These are phyloP conservation scores for Dorcoceras hygrometricum DNA, from an alignment of 257 asterid species.

Conservation along the genomic window DNA sequence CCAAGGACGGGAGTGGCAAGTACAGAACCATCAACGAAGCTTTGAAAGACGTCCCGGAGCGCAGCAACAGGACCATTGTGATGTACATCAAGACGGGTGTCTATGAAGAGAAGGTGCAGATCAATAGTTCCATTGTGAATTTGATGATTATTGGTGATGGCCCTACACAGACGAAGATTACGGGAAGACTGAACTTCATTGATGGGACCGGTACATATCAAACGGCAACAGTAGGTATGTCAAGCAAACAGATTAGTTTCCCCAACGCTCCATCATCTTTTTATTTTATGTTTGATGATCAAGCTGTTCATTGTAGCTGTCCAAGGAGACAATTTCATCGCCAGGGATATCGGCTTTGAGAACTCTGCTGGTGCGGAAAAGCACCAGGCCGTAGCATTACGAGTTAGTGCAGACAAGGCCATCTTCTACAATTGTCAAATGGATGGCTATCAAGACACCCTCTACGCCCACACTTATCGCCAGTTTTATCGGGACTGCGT, in stretches of 20 bases:
- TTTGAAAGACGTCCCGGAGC: constrained; percentile 36
- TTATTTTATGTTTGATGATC: neutral
- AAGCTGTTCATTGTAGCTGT: constrained; percentile 42
- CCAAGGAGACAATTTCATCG: constrained; percentile 67
- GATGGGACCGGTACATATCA: constrained; percentile 59
- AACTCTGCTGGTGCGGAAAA: constrained; percentile 70
- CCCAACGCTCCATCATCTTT: too few species aligned
- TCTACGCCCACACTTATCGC: constrained; percentile 69
- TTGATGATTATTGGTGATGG: constrained; percentile 72
- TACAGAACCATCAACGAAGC: constrained; percentile 53
- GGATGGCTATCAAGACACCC: constrained; percentile 85
- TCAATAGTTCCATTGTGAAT: constrained; percentile 38
- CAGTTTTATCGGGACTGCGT: constrained; percentile 69
- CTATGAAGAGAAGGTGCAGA: constrained; percentile 48
- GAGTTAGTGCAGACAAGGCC: constrained; percentile 64
- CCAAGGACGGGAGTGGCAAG: constrained; percentile 72
- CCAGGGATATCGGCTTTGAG: constrained; percentile 73
- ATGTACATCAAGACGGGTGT: constrained; percentile 66
- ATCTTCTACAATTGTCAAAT: constrained; percentile 69
- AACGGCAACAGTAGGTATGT: constrained; percentile 67
- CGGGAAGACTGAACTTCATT: constrained; percentile 52
- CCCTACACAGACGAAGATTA: constrained; percentile 68
- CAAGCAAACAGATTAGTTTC: too few species aligned
- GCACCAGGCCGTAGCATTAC: constrained; percentile 81
- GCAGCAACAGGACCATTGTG: constrained; percentile 34